Evolutionary conservation across 257 asterid genomes (phyloP).

Genomic region (Solanum ossicruentum): DNA sequence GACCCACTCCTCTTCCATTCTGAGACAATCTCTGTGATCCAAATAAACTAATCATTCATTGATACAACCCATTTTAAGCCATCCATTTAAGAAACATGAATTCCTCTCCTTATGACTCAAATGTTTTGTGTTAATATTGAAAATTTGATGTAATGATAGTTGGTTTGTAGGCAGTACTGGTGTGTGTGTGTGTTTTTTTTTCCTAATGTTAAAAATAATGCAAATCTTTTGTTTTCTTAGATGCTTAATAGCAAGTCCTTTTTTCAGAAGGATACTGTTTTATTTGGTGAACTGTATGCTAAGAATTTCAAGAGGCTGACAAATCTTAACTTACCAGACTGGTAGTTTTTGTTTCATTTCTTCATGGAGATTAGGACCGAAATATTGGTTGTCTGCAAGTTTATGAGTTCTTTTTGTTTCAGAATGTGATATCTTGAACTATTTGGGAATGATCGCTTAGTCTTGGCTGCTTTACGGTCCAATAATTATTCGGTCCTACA

Average conservation of each 20-base stretch:
- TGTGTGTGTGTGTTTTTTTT: background rate
- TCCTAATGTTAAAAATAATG: background rate
- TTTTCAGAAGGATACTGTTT: background rate
- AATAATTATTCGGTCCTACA: background rate
- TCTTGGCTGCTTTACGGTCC: background rate
- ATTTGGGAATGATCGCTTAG: background rate
- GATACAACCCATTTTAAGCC: background rate
- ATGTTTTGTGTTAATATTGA: background rate
- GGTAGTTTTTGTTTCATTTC: background rate
- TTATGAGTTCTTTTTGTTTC: background rate
- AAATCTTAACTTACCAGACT: background rate
- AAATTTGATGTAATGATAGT: background rate
- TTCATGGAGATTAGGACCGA: background rate
- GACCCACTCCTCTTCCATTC: background rate
- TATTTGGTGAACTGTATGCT: background rate
- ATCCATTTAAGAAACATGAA: background rate
- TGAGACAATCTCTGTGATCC: background rate
- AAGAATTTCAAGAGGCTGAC: background rate
- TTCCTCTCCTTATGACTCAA: background rate
- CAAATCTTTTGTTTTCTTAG: background rate
- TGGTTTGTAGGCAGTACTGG: background rate
- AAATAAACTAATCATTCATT: background rate
- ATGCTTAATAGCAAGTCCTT: background rate
- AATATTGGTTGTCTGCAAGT: background rate
- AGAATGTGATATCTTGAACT: background rate